Percentiles rank a stretch among this genome's conserved stretches.
Conservation (phyloP, 805 yeast species). For the Lipomyces oligophaga region DNA sequence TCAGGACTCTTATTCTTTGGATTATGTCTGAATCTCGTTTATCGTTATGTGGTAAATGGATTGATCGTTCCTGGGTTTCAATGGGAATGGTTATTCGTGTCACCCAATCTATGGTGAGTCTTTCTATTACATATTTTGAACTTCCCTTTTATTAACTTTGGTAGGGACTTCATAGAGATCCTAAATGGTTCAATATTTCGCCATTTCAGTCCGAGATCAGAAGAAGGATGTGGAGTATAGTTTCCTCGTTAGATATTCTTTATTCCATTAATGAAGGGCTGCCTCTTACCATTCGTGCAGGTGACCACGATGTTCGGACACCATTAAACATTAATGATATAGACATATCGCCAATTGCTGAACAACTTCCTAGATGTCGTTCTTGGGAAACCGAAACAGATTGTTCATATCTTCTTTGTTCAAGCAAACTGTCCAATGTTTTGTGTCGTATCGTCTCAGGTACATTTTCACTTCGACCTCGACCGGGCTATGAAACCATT, state of each 20-base stretch:
- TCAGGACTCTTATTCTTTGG: constrained; percentile 36
- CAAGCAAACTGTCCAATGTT: constrained; percentile 14
- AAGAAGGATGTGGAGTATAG: constrained; percentile 33
- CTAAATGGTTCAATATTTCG: constrained; percentile 36
- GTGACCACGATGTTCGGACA: constrained; percentile 33
- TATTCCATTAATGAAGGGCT: constrained; percentile 35
- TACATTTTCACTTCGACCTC: constrained; percentile 18
- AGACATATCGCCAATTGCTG: constrained; percentile 29
- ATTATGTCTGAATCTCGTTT: constrained; percentile 31
- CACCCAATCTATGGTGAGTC: constrained; percentile 35
- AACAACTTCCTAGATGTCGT: constrained; percentile 23
- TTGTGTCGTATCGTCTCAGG: constrained; percentile 23
- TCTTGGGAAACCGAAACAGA: constrained; percentile 26
- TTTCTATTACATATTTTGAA: not conserved
- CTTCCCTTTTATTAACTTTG: not conserved
- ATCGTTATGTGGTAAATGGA: constrained; percentile 25
- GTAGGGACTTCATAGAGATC: constrained; percentile 38
- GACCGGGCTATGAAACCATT: constrained; percentile 26
- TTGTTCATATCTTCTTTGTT: constrained; percentile 30
- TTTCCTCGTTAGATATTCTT: constrained; percentile 31
- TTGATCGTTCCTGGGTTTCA: constrained; percentile 33
- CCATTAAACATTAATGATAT: constrained; percentile 32
- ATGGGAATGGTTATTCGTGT: constrained; percentile 34
- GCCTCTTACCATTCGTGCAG: constrained; percentile 32
- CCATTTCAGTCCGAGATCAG: constrained; percentile 35